These are phyloP conservation scores for Eutrema japonicum DNA, from an alignment of 345 rosid species.

Conservation along the genomic window DNA sequence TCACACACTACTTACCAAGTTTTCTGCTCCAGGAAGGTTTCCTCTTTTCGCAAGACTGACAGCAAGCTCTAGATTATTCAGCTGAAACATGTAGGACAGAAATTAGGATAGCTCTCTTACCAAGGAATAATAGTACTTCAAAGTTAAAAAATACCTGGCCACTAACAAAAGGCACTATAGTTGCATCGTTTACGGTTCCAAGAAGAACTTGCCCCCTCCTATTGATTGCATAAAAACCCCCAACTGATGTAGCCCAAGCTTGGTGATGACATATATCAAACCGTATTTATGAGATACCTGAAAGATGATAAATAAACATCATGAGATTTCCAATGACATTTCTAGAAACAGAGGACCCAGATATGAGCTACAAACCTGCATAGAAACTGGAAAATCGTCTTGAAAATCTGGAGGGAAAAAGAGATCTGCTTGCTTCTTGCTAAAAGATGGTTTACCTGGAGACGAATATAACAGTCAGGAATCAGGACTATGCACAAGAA, in stretches of 20 bases:
- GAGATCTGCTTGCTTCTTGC: slow-evolving; percentile 99
- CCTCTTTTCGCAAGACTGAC: slow-evolving; percentile 99
- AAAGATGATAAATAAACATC: not conserved
- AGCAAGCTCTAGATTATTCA: slow-evolving; percentile 98
- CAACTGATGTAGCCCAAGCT: slow-evolving; percentile 87
- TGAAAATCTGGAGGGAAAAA: slow-evolving; percentile 99
- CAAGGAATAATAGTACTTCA: too few species aligned
- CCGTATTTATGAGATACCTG: slow-evolving; percentile 93
- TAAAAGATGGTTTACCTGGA: slow-evolving; percentile 89
- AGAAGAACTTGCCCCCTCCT: slow-evolving; percentile 89
- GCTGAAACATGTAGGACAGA: slow-evolving; percentile 41
- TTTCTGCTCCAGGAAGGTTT: slow-evolving; percentile 99
- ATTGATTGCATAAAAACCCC: slow-evolving; percentile 95
- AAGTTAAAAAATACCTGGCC: slow-evolving; percentile 74
- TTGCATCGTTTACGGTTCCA: slow-evolving; percentile 94
- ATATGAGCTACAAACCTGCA: slow-evolving; percentile 68
- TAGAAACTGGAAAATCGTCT: slow-evolving; percentile 98
- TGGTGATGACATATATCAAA: slow-evolving; percentile 92
- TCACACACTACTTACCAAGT: slow-evolving; percentile 62
- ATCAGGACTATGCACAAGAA: too few species aligned
- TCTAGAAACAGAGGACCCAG: slow-evolving; percentile 10
- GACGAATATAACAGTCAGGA: not conserved
- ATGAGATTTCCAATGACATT: slow-evolving; percentile 13
- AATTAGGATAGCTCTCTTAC: too few species aligned
- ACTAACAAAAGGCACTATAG: slow-evolving; percentile 92